Evolutionary conservation across 2,329 filamentous ascomycete genomes (phyloP), one percentile per base, ranked within the genome.

Genomic region (Colletotrichum orchidophilum): DNA sequence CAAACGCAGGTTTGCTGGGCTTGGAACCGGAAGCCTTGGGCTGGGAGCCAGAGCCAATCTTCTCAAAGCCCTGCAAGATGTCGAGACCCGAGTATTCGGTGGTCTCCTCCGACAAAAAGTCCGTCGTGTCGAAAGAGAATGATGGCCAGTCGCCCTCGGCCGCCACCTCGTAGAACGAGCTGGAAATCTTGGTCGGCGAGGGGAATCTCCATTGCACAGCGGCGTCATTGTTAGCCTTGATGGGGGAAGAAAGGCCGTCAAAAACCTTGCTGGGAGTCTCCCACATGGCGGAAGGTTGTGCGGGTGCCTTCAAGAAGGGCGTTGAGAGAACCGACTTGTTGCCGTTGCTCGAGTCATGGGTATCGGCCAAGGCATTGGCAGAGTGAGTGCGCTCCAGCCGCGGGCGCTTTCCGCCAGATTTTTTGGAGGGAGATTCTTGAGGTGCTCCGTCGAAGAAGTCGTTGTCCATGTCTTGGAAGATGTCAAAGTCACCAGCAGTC

Each of bases 31-130:
- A 72, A 50, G 75, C 78, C 71, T 79, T 80, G 70, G 78, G 53
- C 73, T 82, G 78, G 33, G 78, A 77, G 73, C 78, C 83, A 55
- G 84, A 83, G 57, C 92, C 92, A 78, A 95, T 94, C 82, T 91
- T 93, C 78, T 92, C 89, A 76, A 94, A 95, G 11, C 92, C 92
- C 77, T 93, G 91, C 55, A 93, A 87, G 74, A 95, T 91, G 76
- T 95, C 93, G 61, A 94, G 86, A 1, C 87, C 89, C 15, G 87
- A 81, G 70, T 84, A 85, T 53, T 91, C 90, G 69, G 88, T 85
- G 3, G 83, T 83, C 50, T 90, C 89, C 71, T 92, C 90, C 67
- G 86, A 84, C 62, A 90, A 83, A 50, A 91, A 85, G 42, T 90
- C 87, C 0, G 84, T 75, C 8, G 88, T 86, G 60, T 82, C 81